Evolutionary conservation across 768 basidiomycete species (phyloP).

Genomic region (Tylopilus subfusipes): DNA sequence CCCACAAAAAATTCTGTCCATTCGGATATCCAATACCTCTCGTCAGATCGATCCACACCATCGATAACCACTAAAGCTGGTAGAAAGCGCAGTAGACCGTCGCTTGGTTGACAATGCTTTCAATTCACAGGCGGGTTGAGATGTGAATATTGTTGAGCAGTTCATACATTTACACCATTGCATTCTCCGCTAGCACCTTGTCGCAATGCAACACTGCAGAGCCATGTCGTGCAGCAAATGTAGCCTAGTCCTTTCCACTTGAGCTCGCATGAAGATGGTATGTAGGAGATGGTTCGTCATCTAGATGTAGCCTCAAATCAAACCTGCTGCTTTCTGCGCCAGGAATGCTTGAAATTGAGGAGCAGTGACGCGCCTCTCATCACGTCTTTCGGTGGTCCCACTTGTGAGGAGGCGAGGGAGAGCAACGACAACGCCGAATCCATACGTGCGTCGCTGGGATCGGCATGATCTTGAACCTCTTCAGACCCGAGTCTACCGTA

Average conservation of each 20-base stretch:
- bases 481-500: slow-evolving; percentile 16
- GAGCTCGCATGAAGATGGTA: slow-evolving; percentile 21
- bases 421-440: slow-evolving; percentile 31
- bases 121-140: slow-evolving; percentile 15
- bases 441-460: slow-evolving; percentile 11
- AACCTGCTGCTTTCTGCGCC: slow-evolving; percentile 22
- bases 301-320: slow-evolving; percentile 19
- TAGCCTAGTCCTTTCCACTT: slow-evolving; percentile 26
- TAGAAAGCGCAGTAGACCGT: slow-evolving; percentile 34
- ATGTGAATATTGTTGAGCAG: slow-evolving; percentile 25
- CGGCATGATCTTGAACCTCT: slow-evolving; percentile 12
- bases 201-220: slow-evolving; percentile 24
- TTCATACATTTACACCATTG: slow-evolving; percentile 28
- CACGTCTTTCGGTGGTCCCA: slow-evolving; percentile 19
- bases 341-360: slow-evolving; percentile 29
- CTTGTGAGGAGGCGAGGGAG: slow-evolving; percentile 23
- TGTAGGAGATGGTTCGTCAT: slow-evolving; percentile 19
- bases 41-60: slow-evolving; percentile 14
- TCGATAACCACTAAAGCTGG: slow-evolving; percentile 20
- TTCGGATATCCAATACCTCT: slow-evolving; percentile 11
- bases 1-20: slow-evolving; percentile 20
- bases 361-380: slow-evolving; percentile 28
- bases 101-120: slow-evolving; percentile 23
- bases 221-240: slow-evolving; percentile 22
- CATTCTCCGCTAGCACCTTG: slow-evolving; percentile 25